Base-by-base conservation (phyloP, 2,329 filamentous ascomycete genomes). In the Botrytis pseudocinerea region DNA sequence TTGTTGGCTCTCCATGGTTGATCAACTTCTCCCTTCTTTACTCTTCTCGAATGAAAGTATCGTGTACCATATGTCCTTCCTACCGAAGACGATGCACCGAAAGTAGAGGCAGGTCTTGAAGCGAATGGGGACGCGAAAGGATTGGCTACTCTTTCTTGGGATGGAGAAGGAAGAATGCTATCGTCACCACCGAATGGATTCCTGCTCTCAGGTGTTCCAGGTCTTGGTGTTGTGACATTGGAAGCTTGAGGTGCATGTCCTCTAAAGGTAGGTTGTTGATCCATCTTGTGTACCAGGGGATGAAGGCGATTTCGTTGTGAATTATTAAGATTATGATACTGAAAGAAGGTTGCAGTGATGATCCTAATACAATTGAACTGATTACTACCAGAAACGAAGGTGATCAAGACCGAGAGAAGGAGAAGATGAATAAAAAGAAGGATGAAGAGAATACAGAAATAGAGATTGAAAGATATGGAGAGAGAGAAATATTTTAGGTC, bases 1-100 rank as follows among this genome's bases (percentile, higher is more conserved):
- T 85, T 89, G 80, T 90, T 91, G n/a, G 87, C 82, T 57, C 92
- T 82, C 93, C 93, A 96, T 20, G 93, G 92, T 83, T 93, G 91
- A 80, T 94, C 91, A 4, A 93, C 82, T 66, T 93, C 88, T 60
- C 89, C 92, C 80, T 93, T 93, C 80, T 86, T 88, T 48, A 95
- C 87, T 74, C 92, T 75, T 73, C 79, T 75, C 25, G 79, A 80
- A 73, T 81, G 79, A 69, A 80, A 80, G 74, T 80, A 80, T 77
- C 76, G 74, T 42, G 76, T 72, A 4, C 38, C 25, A 40, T 69
- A 72, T 57, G 77, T 74, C 18, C 22, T 57, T 65, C 76, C 80
- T 54, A 84, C 74, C 57, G 77, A 83, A 14, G 83, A 83, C 9
- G 83, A 82, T 16, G 83, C 85, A 18, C 81, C 83, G 62, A 81